Base-by-base conservation (phyloP, 495 filamentous ascomycete species). In the Penicillium malachiteum region DNA sequence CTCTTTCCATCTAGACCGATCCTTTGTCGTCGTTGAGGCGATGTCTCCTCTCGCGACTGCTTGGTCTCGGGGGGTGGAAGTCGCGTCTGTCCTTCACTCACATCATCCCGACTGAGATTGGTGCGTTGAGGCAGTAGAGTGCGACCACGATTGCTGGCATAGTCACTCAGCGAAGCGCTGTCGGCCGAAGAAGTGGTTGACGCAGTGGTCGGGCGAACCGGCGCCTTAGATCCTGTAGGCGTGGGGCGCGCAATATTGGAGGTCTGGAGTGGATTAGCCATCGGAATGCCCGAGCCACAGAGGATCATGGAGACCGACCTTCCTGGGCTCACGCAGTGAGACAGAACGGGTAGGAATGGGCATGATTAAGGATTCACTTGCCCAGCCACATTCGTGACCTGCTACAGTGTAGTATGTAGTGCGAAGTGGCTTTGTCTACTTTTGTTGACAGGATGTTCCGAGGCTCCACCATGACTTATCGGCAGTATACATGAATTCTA, bases 341-440 rank as follows among this genome's bases (percentile, higher is more conserved):
- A 58, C 46, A 17, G 71, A 71, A 18, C 74, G 73, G 37, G 71
- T 78, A 18, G 74, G 74, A 50, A 75, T 73, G 35, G 71, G 74
- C 74, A 78, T 77, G 50, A 10, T 66, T 21, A 13, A 17, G n/a
- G 8, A 10, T 40, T 48, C 32, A 43, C 42, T 34, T 38, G 10
- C 14, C 35, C 43, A 38, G 40, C 39, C 42, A 48, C 43, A 40
- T 54, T n/a, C n/a, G 33, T 53, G 33, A 50, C 41, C 32, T 35
- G 13, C 38, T 17, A 18, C 33, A 11, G 10, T 26, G 4, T n/a
- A n/a, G n/a, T n/a, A n/a, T n/a, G 21, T 26, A 26, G 21, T 26
- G 21, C 21, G 21, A 26, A 26, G 21, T 26, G 21, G 21, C 21
- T 26, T 26, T 26, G 21, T 26, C 4, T 26, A 26, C 21, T 2